Evolutionary conservation across 139 green algal species (phyloP).

Genomic region (Picochlorum sp.): DNA sequence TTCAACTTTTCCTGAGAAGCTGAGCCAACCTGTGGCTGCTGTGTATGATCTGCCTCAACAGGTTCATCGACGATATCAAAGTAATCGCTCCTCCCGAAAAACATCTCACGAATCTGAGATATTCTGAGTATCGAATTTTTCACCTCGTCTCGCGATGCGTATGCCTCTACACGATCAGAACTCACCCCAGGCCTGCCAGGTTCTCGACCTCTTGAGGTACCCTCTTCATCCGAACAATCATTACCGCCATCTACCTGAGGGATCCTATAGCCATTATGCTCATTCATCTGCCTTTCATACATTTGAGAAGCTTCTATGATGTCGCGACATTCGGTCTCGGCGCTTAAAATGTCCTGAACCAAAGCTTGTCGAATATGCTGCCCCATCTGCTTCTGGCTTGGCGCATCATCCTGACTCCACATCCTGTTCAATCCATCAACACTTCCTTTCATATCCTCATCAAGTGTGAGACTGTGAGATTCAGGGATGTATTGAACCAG

Average conservation of each 20-base stretch:
- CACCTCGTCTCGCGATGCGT: neutral
- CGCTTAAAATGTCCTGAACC: neutral
- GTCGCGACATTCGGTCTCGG: constrained; percentile 17
- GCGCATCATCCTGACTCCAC: neutral
- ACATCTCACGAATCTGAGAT: too few relatives aligned
- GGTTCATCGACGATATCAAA: neutral
- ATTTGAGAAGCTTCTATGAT: constrained; percentile 14
- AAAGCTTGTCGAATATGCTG: neutral
- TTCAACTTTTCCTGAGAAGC: neutral
- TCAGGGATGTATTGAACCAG: too few relatives aligned
- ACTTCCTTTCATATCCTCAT: too few relatives aligned
- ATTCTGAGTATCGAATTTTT: neutral
- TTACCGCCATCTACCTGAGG: constrained; percentile 27
- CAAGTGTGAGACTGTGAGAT: too few relatives aligned
- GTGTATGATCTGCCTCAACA: neutral
- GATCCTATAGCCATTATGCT: neutral
- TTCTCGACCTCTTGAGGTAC: too few relatives aligned
- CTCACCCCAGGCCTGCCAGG: too few relatives aligned
- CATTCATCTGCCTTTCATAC: neutral
- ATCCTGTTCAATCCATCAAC: too few relatives aligned
- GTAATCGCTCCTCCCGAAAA: neutral
- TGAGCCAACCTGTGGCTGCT: neutral
- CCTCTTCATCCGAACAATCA: constrained; percentile 5
- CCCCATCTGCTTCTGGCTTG: neutral
- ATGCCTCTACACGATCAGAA: too few relatives aligned